Conservation (phyloP, 2,329 filamentous ascomycete species). For the Fusarium pseudonygamai region DNA sequence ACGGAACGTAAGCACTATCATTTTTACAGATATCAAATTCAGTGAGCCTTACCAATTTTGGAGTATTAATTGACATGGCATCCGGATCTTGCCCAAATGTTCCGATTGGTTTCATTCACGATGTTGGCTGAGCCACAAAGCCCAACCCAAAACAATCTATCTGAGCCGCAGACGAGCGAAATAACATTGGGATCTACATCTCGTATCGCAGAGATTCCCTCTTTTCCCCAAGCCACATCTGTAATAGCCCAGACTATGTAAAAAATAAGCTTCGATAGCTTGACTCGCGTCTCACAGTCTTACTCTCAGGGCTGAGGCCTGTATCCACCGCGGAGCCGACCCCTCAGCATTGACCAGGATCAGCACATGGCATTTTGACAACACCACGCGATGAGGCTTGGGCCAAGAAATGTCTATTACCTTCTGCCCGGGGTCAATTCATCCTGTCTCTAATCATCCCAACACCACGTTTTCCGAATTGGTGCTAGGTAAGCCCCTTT, state of each 20-base stretch:
- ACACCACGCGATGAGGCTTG: background rate
- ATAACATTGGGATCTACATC: background rate
- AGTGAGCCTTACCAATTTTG: no score
- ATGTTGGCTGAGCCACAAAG: background rate
- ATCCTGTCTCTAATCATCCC: background rate
- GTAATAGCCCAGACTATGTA: background rate
- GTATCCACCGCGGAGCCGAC: constrained; percentile 33
- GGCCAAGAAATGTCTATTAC: background rate
- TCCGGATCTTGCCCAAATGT: background rate
- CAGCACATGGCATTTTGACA: constrained; percentile 1
- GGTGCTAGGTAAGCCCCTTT: background rate
- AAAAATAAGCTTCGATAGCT: constrained; percentile 1
- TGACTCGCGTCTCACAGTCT: constrained; percentile 11
- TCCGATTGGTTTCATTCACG: background rate
- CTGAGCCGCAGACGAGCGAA: background rate
- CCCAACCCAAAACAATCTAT: background rate
- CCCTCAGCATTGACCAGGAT: background rate
- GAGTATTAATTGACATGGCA: background rate
- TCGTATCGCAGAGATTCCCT: background rate
- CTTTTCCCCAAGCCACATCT: background rate
- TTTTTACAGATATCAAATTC: no score
- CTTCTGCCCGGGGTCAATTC: constrained; percentile 7
- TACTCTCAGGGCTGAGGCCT: background rate
- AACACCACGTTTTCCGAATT: constrained; percentile 16
- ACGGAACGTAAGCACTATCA: background rate